phyloP scores from a whole-genome alignment of 805 yeast genomes.

The Myxozyma sirexii region DNA sequence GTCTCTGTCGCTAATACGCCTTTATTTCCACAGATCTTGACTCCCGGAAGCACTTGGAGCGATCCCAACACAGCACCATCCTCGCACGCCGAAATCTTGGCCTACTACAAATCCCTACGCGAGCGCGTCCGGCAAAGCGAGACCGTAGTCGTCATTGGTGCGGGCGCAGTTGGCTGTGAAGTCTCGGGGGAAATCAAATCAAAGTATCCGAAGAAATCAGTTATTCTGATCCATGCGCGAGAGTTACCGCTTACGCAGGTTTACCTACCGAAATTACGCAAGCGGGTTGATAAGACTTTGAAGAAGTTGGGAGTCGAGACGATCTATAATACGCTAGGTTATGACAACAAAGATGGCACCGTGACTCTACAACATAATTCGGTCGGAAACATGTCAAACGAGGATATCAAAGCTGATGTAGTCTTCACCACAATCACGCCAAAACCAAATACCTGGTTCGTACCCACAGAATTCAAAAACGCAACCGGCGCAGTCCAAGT shows the following conservation, averaged over 20 bases:
- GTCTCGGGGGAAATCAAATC: conserved; percentile 52
- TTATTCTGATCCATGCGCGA: conserved; percentile 38
- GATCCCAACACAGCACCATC: conserved; percentile 12
- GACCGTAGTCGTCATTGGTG: conserved; percentile 52
- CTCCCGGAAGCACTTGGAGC: conserved; percentile 16
- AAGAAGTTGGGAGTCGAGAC: conserved; percentile 30
- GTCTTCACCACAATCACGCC: conserved; percentile 9
- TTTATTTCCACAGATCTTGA: conserved; percentile 9
- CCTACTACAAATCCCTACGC: conserved; percentile 13
- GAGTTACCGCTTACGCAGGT: conserved; percentile 20
- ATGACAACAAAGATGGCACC: conserved; percentile 15
- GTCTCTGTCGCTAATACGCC: no score
- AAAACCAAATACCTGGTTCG: conserved; percentile 6
- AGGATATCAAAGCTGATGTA: conserved; percentile 9
- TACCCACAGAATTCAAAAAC: conserved; percentile 15
- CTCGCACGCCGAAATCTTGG: background rate
- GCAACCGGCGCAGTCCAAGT: conserved; percentile 3
- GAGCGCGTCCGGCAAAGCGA: conserved; percentile 44
- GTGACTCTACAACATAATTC: conserved; percentile 8
- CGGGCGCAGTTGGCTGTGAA: conserved; percentile 57
- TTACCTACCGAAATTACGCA: conserved; percentile 15
- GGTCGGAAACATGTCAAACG: conserved; percentile 7
- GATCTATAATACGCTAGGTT: conserved; percentile 15
- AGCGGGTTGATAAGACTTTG: conserved; percentile 23
- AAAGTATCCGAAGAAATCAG: conserved; percentile 42